phyloP scores from a whole-genome alignment of 371 early-diverging fungal species.

The Apophysomyces elegans region DNA sequence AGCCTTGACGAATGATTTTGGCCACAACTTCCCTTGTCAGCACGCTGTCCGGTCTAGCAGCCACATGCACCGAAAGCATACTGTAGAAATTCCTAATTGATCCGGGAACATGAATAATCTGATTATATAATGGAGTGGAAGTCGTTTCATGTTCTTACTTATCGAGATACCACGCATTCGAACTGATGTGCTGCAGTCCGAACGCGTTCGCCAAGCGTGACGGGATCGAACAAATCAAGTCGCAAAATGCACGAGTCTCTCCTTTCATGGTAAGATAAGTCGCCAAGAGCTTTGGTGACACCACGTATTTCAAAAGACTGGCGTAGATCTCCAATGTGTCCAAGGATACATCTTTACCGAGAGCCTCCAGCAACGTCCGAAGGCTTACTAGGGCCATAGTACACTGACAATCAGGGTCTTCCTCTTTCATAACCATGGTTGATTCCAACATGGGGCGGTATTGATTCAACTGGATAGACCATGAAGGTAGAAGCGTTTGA shows the following conservation, averaged over 20 bases:
- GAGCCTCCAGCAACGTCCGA: neutral
- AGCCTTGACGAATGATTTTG: slow-evolving; percentile 40
- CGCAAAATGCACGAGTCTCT: slow-evolving; percentile 18
- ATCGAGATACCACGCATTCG: slow-evolving; percentile 24
- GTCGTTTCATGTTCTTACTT: slow-evolving; percentile 3
- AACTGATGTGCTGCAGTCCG: slow-evolving; percentile 17
- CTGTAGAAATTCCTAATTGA: slow-evolving; percentile 12
- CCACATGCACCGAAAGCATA: slow-evolving; percentile 15
- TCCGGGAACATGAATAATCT: neutral
- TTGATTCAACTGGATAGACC: neutral
- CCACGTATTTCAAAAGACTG: neutral
- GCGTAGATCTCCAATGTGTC: neutral
- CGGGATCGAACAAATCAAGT: slow-evolving; percentile 38
- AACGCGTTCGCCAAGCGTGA: slow-evolving; percentile 34
- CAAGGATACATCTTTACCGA: neutral
- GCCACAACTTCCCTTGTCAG: slow-evolving; percentile 22
- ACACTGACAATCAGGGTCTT: neutral
- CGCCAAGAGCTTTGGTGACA: neutral
- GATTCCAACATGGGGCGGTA: neutral
- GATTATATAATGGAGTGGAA: no score
- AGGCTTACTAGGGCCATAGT: slow-evolving; percentile 3
- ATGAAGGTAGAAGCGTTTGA: neutral
- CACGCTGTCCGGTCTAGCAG: slow-evolving; percentile 6
- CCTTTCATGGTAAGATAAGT: slow-evolving; percentile 4
- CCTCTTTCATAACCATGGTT: slow-evolving; percentile 1